phyloP scores from a whole-genome alignment of 2,329 filamentous ascomycete genomes.

The Pseudomassariella vexata region DNA sequence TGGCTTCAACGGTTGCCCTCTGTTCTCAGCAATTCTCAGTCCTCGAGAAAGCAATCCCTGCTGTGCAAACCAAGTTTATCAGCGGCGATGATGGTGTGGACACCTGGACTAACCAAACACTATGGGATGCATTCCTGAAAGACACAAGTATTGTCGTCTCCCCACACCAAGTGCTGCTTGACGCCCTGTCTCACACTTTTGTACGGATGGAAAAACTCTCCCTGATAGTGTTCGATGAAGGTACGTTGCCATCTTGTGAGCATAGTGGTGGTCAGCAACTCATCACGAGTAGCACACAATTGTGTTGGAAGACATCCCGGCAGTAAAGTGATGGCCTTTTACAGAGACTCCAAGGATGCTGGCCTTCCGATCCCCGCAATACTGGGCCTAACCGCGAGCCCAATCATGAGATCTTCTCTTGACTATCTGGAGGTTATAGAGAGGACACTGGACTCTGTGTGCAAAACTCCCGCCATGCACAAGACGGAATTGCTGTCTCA shows the following conservation, averaged over 20 bases:
- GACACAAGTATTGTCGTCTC: constrained; percentile 70
- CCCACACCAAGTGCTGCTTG: constrained; percentile 67
- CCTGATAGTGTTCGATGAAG: constrained; percentile 79
- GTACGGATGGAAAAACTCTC: constrained; percentile 57
- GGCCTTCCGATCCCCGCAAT: constrained; percentile 53
- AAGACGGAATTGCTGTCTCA: constrained; percentile 63
- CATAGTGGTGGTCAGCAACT: not conserved
- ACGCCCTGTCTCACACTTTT: constrained; percentile 72
- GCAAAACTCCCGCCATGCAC: constrained; percentile 62
- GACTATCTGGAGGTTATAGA: constrained; percentile 59
- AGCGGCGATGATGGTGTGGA: constrained; percentile 65
- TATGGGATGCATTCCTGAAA: constrained; percentile 62
- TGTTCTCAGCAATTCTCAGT: constrained; percentile 61
- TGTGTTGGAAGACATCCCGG: constrained; percentile 60
- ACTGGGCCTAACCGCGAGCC: constrained; percentile 76
- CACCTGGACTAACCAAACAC: constrained; percentile 60
- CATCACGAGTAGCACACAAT: constrained; percentile 58
- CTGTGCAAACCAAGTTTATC: constrained; percentile 55
- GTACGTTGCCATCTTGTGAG: constrained; percentile 31
- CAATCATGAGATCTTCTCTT: constrained; percentile 55
- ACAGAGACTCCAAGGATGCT: constrained; percentile 42
- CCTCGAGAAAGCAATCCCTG: constrained; percentile 54
- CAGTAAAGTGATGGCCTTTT: constrained; percentile 68
- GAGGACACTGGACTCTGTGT: constrained; percentile 61
- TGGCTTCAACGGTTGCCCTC: constrained; percentile 63